A percentile compares a stretch with the other conserved stretches of the same genome.
Evolutionary conservation across 805 yeast genomes (phyloP).

Genomic region (Candida chauliodis): DNA sequence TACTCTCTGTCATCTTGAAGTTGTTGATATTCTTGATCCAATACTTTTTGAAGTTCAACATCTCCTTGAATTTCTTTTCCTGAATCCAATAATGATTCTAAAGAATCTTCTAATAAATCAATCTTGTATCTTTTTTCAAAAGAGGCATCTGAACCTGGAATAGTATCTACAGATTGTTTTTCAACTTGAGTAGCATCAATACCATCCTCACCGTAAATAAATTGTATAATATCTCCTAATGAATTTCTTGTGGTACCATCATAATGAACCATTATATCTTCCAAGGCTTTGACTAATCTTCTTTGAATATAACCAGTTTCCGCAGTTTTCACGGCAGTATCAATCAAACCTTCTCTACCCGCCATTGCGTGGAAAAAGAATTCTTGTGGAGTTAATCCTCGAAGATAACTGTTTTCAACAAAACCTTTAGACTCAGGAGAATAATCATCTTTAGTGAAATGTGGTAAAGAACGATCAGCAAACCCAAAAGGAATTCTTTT

Average conservation of each 20-base stretch:
- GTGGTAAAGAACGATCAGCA: slow-evolving; percentile 94
- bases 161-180: slow-evolving; percentile 90
- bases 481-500: slow-evolving; percentile 98
- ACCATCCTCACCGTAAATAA: slow-evolving; percentile 98
- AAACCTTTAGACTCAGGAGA: slow-evolving; percentile 98
- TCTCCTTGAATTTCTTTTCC: slow-evolving; percentile 92
- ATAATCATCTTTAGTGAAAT: slow-evolving; percentile 96
- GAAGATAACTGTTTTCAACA: slow-evolving; percentile 92
- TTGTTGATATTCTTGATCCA: slow-evolving; percentile 84
- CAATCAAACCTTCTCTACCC: slow-evolving; percentile 99
- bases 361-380: slow-evolving; percentile 99
- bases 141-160: slow-evolving; percentile 84
- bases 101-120: slow-evolving; percentile 66
- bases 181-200: slow-evolving; percentile 97
- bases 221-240: slow-evolving; percentile 92
- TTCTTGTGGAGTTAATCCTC: slow-evolving; percentile 98
- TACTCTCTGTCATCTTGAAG: slow-evolving; percentile 71
- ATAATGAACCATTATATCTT: slow-evolving; percentile 95
- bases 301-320: slow-evolving; percentile 98
- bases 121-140: slow-evolving; percentile 84
- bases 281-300: slow-evolving; percentile 94
- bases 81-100: slow-evolving; percentile 77
- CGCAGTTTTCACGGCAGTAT: slow-evolving; percentile 98
- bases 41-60: slow-evolving; percentile 68
- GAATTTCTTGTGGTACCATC: slow-evolving; percentile 99